These are phyloP conservation scores for Xerophyta viscosa DNA, from an alignment of 106 monocot genomes.

Conservation along the genomic window DNA sequence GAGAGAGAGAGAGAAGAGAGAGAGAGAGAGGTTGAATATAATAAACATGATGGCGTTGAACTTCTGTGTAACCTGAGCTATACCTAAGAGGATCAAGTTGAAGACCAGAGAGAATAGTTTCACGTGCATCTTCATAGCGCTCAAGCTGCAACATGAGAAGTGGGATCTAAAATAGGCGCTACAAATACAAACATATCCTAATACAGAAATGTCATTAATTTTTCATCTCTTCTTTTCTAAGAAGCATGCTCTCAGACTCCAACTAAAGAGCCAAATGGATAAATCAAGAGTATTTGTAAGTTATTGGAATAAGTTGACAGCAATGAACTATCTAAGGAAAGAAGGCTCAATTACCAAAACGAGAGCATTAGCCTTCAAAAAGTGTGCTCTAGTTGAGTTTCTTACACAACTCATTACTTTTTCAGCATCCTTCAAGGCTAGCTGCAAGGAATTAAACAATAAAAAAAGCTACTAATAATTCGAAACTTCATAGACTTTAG, in stretches of 20 bases:
- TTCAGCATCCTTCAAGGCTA: constrained; percentile 92
- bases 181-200: too few species aligned
- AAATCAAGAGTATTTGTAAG: background rate
- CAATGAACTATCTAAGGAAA: constrained; percentile 1
- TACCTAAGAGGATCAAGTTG: constrained; percentile 89
- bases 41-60: too few species aligned
- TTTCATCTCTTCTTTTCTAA: too few species aligned
- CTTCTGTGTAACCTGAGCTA: background rate
- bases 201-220: too few species aligned
- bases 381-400: constrained; percentile 60
- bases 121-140: constrained; percentile 76
- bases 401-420: constrained; percentile 37
- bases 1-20: too few species aligned
- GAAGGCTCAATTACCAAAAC: constrained; percentile 52
- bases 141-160: constrained; percentile 64
- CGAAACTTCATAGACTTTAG: too few species aligned
- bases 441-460: constrained; percentile 32
- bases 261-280: background rate
- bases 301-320: background rate
- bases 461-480: too few species aligned
- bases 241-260: too few species aligned
- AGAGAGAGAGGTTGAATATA: too few species aligned
- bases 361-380: constrained; percentile 82
- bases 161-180: too few species aligned
- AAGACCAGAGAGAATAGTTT: constrained; percentile 72